phyloP scores from a whole-genome alignment of 345 rosid genomes.

The Heritiera fomes region DNA sequence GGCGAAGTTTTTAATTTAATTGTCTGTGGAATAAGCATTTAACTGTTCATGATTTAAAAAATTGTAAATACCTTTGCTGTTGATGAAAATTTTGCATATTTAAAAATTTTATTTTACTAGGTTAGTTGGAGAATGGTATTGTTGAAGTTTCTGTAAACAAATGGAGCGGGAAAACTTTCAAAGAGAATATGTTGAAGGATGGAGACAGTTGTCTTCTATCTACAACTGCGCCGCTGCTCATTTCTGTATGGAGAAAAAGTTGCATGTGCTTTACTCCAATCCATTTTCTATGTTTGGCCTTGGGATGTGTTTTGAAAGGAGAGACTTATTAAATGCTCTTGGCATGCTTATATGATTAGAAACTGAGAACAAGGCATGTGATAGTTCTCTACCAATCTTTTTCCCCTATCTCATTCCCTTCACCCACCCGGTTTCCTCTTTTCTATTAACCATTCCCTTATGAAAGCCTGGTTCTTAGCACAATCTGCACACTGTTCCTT shows the following conservation, averaged over 20 bases:
- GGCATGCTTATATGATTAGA: background rate
- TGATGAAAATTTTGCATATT: background rate
- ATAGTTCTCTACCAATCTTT: background rate
- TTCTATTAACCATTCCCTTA: background rate
- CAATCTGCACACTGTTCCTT: background rate
- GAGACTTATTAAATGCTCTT: conserved; percentile 10
- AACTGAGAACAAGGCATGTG: background rate
- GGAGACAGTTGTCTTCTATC: conserved; percentile 1
- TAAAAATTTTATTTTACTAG: background rate
- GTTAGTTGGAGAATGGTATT: background rate
- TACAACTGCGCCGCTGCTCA: too few species aligned
- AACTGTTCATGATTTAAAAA: background rate
- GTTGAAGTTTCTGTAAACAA: background rate
- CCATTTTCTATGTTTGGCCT: background rate
- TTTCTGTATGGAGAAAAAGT: background rate
- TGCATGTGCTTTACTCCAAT: background rate
- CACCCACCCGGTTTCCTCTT: background rate
- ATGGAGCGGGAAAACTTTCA: background rate
- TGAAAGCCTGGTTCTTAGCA: background rate
- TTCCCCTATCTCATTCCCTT: background rate
- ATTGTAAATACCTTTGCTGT: background rate
- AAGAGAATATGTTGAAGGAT: background rate
- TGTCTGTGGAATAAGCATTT: background rate
- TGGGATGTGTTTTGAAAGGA: background rate
- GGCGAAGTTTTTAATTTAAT: background rate